These are phyloP conservation scores for Geotrichum cucujoidarum DNA, from an alignment of 1,139 yeast species.

Conservation along the genomic window DNA sequence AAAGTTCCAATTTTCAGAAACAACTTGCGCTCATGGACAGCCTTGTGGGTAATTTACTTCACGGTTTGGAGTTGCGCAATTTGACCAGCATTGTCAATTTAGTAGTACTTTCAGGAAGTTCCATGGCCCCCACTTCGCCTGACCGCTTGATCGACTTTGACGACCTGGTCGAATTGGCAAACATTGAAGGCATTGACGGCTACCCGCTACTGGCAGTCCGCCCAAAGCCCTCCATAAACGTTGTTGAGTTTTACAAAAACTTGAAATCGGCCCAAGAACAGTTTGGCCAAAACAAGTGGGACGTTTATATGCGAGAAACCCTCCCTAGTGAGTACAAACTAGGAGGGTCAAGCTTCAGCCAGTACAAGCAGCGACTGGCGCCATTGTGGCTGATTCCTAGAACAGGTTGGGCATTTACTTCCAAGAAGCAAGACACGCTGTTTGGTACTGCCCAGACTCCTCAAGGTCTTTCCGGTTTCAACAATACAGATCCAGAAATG, in stretches of 20 bases:
- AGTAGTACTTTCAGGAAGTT: constrained; percentile 81
- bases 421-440: constrained; percentile 47
- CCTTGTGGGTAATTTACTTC: constrained; percentile 48
- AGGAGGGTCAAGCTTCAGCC: constrained; percentile 49
- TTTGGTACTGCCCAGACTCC: constrained; percentile 48
- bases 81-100: constrained; percentile 64
- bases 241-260: constrained; percentile 41
- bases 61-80: constrained; percentile 51
- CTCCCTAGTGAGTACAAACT: constrained; percentile 63
- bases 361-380: constrained; percentile 60
- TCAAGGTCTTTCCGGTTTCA: constrained; percentile 80
- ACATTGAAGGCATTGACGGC: constrained; percentile 66
- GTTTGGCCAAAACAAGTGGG: constrained; percentile 39
- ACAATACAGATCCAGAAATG: constrained; percentile 71
- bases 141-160: constrained; percentile 60
- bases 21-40: constrained; percentile 62
- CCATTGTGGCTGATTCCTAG: constrained; percentile 83
- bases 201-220: constrained; percentile 80
- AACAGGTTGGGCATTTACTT: constrained; percentile 74
- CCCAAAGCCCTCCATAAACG: constrained; percentile 41
- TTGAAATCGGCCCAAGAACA: constrained; percentile 28
- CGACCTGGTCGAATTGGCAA: constrained; percentile 52
- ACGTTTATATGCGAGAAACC: constrained; percentile 52
- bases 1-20: constrained; percentile 51
- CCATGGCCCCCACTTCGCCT: constrained; percentile 84